Evolutionary conservation across 1,284 basidiomycete species (phyloP).

Genomic region (Sporisorium sorghi): DNA sequence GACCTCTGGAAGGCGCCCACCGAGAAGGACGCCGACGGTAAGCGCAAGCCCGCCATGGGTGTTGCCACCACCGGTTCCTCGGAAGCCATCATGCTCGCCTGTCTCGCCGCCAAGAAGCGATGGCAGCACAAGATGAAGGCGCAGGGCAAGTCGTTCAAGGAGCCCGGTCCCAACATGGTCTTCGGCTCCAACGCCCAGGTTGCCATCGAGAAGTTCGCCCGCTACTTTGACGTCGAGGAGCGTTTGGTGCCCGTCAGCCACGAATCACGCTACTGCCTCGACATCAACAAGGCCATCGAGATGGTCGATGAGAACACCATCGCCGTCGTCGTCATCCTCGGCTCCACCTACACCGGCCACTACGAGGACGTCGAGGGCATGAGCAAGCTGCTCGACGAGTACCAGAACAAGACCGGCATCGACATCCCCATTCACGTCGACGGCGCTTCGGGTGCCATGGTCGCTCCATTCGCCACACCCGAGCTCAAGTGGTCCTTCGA

Average conservation of each 20-base stretch:
- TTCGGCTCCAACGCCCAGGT: conserved; percentile 85
- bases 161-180: conserved; percentile 76
- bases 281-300: conserved; percentile 85
- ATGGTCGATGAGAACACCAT: conserved; percentile 87
- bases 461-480: conserved; percentile 81
- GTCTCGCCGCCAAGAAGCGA: conserved; percentile 90
- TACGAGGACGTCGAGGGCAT: conserved; percentile 92
- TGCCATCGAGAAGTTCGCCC: conserved; percentile 74
- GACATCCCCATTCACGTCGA: conserved; percentile 75
- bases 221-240: conserved; percentile 87
- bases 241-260: conserved; percentile 61
- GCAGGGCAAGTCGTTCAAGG: conserved; percentile 73
- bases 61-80: conserved; percentile 95
- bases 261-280: conserved; percentile 76
- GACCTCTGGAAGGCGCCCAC: conserved; percentile 84
- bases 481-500: conserved; percentile 80
- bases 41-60: conserved; percentile 59
- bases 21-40: conserved; percentile 44
- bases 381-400: conserved; percentile 84
- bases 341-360: conserved; percentile 87
- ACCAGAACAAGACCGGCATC: conserved; percentile 81
- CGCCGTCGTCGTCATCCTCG: conserved; percentile 73
- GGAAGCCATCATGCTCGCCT: conserved; percentile 88
- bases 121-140: conserved; percentile 92
- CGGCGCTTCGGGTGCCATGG: conserved; percentile 69